Percentiles rank a stretch among this genome's conserved stretches.
Evolutionary conservation across 306 rosid genomes (phyloP).

Genomic region (peach (Prunus persica)): DNA sequence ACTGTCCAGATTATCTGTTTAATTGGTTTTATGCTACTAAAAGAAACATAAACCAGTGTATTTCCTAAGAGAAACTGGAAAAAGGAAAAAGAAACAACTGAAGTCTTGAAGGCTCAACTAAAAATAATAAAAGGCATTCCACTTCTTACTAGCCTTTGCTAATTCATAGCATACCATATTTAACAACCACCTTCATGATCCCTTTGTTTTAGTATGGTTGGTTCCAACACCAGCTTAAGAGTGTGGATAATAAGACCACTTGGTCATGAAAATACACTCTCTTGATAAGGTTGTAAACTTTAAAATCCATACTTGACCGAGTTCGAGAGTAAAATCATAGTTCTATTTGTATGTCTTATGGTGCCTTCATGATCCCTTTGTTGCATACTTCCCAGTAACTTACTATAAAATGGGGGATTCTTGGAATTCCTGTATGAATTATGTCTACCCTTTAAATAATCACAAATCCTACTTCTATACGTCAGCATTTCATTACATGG

Average conservation of each 20-base stretch:
- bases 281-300: background rate
- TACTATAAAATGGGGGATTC: background rate
- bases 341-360: background rate
- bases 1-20: background rate
- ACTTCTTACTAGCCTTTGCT: background rate
- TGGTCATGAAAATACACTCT: conserved; percentile 1
- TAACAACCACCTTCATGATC: background rate
- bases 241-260: background rate
- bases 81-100: background rate
- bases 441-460: background rate
- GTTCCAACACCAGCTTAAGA: background rate
- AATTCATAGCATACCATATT: background rate
- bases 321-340: background rate
- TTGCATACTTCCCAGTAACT: background rate
- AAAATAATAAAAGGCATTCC: background rate
- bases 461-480: background rate
- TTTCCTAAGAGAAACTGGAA: background rate
- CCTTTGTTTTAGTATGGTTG: background rate
- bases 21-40: background rate
- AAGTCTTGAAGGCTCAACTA: background rate
- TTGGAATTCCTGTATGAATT: background rate
- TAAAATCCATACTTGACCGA: background rate
- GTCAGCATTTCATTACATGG: background rate
- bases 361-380: background rate
- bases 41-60: background rate